Evolutionary conservation across 2,329 filamentous ascomycete genomes (phyloP), one percentile per base, ranked within the genome.

Genomic region (Pleurostoma richardsiae): DNA sequence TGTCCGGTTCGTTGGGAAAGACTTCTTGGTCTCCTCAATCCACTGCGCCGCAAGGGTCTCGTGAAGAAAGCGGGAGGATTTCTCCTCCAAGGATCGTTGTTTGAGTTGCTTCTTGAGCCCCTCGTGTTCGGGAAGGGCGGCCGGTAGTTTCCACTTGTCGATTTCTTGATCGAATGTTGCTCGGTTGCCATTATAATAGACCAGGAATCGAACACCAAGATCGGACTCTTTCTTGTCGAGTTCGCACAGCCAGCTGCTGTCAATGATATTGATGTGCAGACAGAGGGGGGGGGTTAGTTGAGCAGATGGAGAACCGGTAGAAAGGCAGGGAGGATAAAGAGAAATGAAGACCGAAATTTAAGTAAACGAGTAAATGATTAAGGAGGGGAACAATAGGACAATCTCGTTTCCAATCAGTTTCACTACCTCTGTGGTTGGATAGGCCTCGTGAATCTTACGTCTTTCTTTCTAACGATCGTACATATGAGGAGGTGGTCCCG

Each of bases 1-100:
- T 1, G 47, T 44, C 11, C 46, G 51, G 19, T 56, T 60, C 3
- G 40, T 29, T 0, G 60, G 57, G 4, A 42, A 30, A 3, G 41
- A 33, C 26, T 42, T 48, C 27, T 39, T 38, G 27, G 43, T 48
- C 30, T 52, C 48, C 10, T 50, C 45, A 27, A 40, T 40, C 50
- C 50, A 52, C 45, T 52, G 50, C 3, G 30, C 31, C 4, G 28
- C 43, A 1, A 52, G 45, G 2, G 50, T 43, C 11, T 52, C 50
- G 26, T 50, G 43, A 4, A 52, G 41, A 29, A 46, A 52, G n/a
- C 50, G 48, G 5, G 48, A 41, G 6, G 43, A 46, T 4, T 31
- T 36, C 33, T 52, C 48, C 3, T 27, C n/a, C 4, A 50, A 27
- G 7, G 40, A 3, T 26, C 48, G 36, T 6, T 42, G 45, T 33